phyloP scores from a whole-genome alignment of 768 basidiomycete genomes.

The Phlebiopsis flavidoalba region DNA sequence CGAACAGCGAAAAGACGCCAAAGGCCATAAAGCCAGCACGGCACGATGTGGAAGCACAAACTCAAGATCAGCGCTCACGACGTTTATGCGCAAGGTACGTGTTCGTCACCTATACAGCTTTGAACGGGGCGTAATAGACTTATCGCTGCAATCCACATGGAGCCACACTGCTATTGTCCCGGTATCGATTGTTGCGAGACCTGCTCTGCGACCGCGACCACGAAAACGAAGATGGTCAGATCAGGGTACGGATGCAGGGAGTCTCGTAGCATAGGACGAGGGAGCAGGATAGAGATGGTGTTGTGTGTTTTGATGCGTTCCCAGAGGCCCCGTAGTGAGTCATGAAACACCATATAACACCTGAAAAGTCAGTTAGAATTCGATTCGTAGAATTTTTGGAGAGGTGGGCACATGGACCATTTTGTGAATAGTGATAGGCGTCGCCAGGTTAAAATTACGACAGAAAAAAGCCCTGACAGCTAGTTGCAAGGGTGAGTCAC shows the following conservation, averaged over 20 bases:
- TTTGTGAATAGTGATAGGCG: background rate
- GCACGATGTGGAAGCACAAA: no score
- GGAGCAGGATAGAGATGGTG: background rate
- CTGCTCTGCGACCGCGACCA: no score
- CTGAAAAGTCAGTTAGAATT: background rate
- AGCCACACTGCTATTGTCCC: no score
- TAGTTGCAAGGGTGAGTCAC: background rate
- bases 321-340: background rate
- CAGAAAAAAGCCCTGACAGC: background rate
- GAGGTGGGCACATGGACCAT: background rate
- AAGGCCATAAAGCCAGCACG: no score
- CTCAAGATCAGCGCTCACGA: no score
- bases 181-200: no score
- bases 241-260: background rate
- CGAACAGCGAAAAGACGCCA: no score
- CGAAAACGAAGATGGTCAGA: background rate
- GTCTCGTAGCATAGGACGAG: background rate
- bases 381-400: background rate
- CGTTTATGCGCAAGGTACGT: no score
- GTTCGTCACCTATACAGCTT: no score
- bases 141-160: no score
- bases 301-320: background rate
- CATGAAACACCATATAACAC: background rate
- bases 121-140: no score
- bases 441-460: background rate